Evolutionary conservation across 495 filamentous ascomycete genomes (phyloP).

Genomic region (Venustampulla echinocandica): DNA sequence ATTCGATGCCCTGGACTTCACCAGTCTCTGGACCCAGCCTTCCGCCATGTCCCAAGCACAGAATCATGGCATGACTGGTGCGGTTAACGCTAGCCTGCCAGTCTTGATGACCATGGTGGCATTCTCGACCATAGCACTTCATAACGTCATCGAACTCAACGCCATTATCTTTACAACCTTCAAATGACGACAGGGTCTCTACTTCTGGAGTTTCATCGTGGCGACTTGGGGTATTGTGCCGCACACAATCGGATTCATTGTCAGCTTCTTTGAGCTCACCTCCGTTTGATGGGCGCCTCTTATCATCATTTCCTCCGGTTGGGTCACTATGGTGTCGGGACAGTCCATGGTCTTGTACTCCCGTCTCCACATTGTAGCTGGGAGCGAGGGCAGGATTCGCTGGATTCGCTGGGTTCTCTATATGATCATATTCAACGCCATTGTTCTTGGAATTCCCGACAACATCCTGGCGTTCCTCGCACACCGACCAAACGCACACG

Average conservation of each 20-base stretch:
- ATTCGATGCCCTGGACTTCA: no score
- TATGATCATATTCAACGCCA: slow-evolving; percentile 53
- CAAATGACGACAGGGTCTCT: slow-evolving; percentile 28
- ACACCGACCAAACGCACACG: slow-evolving; percentile 43
- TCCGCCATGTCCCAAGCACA: slow-evolving; percentile 6
- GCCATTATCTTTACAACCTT: slow-evolving; percentile 34
- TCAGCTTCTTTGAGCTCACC: slow-evolving; percentile 50
- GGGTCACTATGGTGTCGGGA: slow-evolving; percentile 57
- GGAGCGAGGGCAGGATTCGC: slow-evolving; percentile 39
- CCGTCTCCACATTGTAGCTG: slow-evolving; percentile 52
- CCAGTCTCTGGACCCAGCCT: no score
- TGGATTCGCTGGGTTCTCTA: slow-evolving; percentile 39
- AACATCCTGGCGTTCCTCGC: slow-evolving; percentile 31
- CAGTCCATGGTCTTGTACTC: slow-evolving; percentile 65
- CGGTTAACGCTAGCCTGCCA: slow-evolving; percentile 6
- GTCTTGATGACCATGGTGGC: slow-evolving; percentile 34
- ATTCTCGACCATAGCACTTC: slow-evolving; percentile 32
- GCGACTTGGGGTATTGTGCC: slow-evolving; percentile 44
- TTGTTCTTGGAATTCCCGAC: slow-evolving; percentile 46
- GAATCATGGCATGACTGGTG: slow-evolving; percentile 11
- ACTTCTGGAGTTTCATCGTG: slow-evolving; percentile 38
- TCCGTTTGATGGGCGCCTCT: slow-evolving; percentile 29
- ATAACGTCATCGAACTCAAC: slow-evolving; percentile 37
- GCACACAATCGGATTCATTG: slow-evolving; percentile 52
- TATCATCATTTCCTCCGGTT: slow-evolving; percentile 45